phyloP scores from a whole-genome alignment of 2,329 filamentous ascomycete species.

The Phialophora chinensis region DNA sequence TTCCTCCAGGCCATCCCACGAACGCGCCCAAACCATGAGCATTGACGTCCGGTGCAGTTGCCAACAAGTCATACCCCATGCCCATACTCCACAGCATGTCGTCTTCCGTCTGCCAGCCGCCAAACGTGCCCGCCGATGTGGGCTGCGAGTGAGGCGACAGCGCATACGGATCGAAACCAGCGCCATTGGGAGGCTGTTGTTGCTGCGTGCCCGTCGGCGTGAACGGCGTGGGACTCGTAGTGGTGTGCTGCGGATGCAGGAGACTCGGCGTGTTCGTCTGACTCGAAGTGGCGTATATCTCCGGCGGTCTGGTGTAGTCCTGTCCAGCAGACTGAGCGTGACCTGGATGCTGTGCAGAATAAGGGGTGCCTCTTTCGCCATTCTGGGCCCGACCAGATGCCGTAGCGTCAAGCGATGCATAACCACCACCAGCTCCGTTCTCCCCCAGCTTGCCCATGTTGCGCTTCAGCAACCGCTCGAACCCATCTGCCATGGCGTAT shows the following conservation, averaged over 20 bases:
- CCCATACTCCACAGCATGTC: conserved; percentile 41
- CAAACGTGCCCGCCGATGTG: conserved; percentile 31
- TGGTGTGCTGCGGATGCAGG: conserved; percentile 25
- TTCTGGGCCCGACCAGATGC: conserved; percentile 3
- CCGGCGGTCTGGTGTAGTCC: not conserved
- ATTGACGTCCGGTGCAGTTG: conserved; percentile 35
- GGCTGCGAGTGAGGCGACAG: conserved; percentile 30
- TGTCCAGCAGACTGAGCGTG: not conserved
- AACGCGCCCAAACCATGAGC: conserved; percentile 30
- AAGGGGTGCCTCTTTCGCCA: conserved; percentile 9
- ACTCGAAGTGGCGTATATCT: conserved; percentile 8
- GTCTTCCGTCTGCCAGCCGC: conserved; percentile 39
- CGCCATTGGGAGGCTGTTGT: conserved; percentile 10
- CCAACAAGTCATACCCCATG: conserved; percentile 39
- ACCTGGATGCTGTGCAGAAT: not conserved
- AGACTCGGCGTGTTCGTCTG: conserved; percentile 1
- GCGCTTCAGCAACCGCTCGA: conserved; percentile 36
- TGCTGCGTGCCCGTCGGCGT: conserved; percentile 18
- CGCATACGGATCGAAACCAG: conserved; percentile 27
- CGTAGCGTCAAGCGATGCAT: conserved; percentile 9
- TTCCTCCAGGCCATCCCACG: conserved; percentile 28
- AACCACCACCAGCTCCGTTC: not conserved
- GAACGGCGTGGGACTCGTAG: conserved; percentile 18
- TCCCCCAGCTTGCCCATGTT: conserved; percentile 19
- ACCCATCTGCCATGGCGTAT: conserved; percentile 39